phyloP scores from a whole-genome alignment of 371 early-diverging fungal genomes.

The Syncephalastrum contaminatum region DNA sequence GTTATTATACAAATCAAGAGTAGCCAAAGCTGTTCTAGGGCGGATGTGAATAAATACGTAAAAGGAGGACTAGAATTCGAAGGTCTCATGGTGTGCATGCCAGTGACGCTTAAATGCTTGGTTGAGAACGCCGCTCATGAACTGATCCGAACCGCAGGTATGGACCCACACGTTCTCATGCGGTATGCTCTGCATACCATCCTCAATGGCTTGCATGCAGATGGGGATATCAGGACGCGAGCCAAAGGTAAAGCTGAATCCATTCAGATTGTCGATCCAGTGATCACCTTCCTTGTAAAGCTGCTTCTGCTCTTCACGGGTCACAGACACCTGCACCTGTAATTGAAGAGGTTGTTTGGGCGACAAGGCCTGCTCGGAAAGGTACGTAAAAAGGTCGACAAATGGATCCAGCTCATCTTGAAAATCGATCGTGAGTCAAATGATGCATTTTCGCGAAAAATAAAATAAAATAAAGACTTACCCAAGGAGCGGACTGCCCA shows the following conservation, averaged over 20 bases:
- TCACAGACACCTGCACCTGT: no score
- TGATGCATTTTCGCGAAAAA: slow-evolving; percentile 6
- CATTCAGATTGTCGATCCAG: slow-evolving; percentile 7
- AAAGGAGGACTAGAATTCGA: slow-evolving; percentile 25
- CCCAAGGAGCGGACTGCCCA: slow-evolving; percentile 32
- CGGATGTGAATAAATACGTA: no score
- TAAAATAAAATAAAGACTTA: slow-evolving; percentile 20
- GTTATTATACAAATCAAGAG: no score
- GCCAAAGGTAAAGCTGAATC: slow-evolving; percentile 16
- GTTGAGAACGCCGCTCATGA: slow-evolving; percentile 32
- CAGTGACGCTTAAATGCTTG: slow-evolving; percentile 24
- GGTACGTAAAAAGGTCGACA: slow-evolving; percentile 27
- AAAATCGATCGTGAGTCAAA: no score
- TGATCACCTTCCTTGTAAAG: not conserved
- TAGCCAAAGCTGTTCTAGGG: no score
- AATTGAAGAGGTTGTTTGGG: no score
- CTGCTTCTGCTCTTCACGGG: slow-evolving; percentile 3
- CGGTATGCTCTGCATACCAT: slow-evolving; percentile 5
- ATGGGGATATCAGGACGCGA: slow-evolving; percentile 19
- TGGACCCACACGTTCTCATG: slow-evolving; percentile 28
- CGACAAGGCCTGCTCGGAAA: slow-evolving; percentile 10
- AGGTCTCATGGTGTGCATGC: slow-evolving; percentile 36
- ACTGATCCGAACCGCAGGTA: slow-evolving; percentile 29
- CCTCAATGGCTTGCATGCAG: slow-evolving; percentile 21
- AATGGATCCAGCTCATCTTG: slow-evolving; percentile 30